Evolutionary conservation across 352 stramenopile species (phyloP).

Genomic region (Phytophthora hybrid): DNA sequence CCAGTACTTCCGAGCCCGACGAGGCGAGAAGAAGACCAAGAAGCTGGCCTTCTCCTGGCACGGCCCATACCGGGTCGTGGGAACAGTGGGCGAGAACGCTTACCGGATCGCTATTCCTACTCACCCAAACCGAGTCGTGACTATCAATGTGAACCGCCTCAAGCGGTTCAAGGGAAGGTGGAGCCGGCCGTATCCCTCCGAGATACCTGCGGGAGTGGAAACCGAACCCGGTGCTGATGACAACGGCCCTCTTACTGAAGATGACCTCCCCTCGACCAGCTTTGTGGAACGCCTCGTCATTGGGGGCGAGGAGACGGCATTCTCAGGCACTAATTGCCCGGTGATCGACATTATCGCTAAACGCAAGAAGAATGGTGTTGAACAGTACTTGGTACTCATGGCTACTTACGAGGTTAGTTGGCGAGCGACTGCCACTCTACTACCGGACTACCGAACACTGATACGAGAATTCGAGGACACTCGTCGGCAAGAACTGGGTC

Average conservation of each 20-base stretch:
- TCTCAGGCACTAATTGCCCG: neutral
- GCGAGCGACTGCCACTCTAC: neutral
- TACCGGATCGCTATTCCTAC: neutral
- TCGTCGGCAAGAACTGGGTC: neutral
- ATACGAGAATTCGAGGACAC: neutral
- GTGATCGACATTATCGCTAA: conserved; percentile 8
- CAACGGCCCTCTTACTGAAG: neutral
- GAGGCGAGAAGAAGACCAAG: conserved; percentile 7
- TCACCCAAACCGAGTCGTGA: neutral
- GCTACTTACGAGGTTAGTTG: neutral
- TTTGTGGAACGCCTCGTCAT: conserved; percentile 13
- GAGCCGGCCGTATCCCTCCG: neutral
- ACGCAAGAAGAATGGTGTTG: neutral
- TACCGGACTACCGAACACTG: neutral
- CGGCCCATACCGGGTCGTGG: too few species aligned
- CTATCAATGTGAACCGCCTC: conserved; percentile 5
- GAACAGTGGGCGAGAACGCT: too few species aligned
- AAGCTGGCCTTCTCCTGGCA: conserved; percentile 3
- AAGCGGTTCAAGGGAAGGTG: neutral
- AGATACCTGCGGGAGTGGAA: neutral
- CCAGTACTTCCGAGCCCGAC: neutral
- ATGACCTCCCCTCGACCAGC: neutral
- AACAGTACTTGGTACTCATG: conserved; percentile 8
- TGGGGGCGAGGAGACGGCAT: conserved; percentile 2
- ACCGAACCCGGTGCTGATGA: neutral